Base-by-base conservation (phyloP, 1,284 basidiomycete genomes). In the Heterobasidion annosum region DNA sequence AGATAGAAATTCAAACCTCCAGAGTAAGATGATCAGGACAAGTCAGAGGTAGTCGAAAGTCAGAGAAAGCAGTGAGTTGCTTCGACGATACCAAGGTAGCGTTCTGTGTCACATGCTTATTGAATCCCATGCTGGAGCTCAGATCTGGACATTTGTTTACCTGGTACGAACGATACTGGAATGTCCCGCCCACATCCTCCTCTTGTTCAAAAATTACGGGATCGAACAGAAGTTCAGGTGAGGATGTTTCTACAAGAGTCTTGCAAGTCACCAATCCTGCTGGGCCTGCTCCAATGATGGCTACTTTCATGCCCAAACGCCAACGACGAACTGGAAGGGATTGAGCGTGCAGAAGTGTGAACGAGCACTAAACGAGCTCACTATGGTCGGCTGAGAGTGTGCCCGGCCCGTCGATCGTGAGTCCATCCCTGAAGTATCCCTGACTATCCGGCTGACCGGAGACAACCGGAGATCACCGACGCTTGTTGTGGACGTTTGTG, bases 61-160 rank as follows among this genome's bases (percentile, higher is more conserved):
- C 83, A 42, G 78, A 79, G 66, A 83, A 86, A 55, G 75, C 74
- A 1, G 83, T 85, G 48, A 85, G 69, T 63, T 85, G 83, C 62
- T 81, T 81, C 8, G 77, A 80, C 1, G 77, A 80, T 25, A 82
- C 80, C 33, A 82, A 67, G 34, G 69, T 75, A 34, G 81, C 77
- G 56, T 82, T 81, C 73, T 84, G 65, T 61, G 25, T 35, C 71
- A 62, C 25, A 50, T 54, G 34, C 62, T 53, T 48, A 35, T 18
- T 34, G 25, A 5, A 25, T 25, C 25, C 25, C 25, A 25, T 25
- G 25, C 25, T 25, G 25, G 25, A 25, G 16, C 58, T 51, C 16
- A 48, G 16, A 53, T 51, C 2, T 19, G 34, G 45, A 54, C 9
- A 25, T 18, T 15, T 12, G 7, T 56, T 34, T 51, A 71, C 74